Evolutionary conservation across 164 flowering plant species (phyloP).

Genomic region (Liquidambar formosana): DNA sequence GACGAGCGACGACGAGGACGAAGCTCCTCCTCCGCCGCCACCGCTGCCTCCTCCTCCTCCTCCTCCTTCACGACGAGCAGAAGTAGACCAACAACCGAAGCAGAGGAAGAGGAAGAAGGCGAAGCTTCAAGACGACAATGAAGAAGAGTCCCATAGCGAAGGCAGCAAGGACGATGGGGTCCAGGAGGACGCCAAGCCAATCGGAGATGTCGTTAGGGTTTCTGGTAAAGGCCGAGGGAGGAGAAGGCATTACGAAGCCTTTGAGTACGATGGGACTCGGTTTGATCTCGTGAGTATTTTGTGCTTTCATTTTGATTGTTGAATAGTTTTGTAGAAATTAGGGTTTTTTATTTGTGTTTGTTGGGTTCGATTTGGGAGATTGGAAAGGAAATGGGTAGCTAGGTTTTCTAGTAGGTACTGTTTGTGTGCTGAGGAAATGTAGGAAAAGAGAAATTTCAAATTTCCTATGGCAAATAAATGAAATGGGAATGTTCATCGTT

Average conservation of each 20-base stretch:
- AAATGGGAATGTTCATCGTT: too few relatives aligned
- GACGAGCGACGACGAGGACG: slow-evolving; percentile 74
- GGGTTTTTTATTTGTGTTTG: background rate
- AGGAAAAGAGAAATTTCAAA: too few relatives aligned
- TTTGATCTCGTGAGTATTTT: slow-evolving; percentile 3
- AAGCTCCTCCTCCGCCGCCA: slow-evolving; percentile 22
- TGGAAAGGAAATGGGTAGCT: background rate
- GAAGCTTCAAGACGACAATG: slow-evolving; percentile 22
- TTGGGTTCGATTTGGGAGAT: background rate
- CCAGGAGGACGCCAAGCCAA: slow-evolving; percentile 6
- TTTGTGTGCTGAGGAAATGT: background rate
- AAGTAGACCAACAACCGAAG: slow-evolving; percentile 10
- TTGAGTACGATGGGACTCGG: slow-evolving; percentile 7
- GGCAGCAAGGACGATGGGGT: background rate
- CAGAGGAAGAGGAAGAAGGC: slow-evolving; percentile 19
- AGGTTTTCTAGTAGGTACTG: too few relatives aligned
- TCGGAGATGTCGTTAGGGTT: slow-evolving; percentile 5
- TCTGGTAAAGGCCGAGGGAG: slow-evolving; percentile 11
- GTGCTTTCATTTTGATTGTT: background rate
- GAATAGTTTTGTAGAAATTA: background rate
- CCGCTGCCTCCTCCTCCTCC: slow-evolving; percentile 20
- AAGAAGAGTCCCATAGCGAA: slow-evolving; percentile 9
- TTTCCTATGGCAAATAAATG: too few relatives aligned
- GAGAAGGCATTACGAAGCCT: slow-evolving; percentile 7
- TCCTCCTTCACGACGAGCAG: slow-evolving; percentile 14